phyloP scores from a whole-genome alignment of 2,329 filamentous ascomycete genomes.

The Ophiostoma novo-ulmi region DNA sequence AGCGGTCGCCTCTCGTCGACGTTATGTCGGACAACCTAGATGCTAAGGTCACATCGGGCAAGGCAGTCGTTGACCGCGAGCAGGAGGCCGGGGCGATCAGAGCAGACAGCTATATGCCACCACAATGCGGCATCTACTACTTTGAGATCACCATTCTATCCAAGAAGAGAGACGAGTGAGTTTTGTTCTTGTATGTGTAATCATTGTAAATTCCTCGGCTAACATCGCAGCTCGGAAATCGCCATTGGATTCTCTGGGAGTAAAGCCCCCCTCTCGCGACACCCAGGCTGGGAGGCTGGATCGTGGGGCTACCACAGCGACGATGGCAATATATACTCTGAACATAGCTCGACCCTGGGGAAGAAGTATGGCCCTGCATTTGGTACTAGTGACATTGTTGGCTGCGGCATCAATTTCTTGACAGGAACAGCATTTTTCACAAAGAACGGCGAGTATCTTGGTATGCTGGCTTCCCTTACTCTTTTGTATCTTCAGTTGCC shows the following conservation, averaged over 20 bases:
- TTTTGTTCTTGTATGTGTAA: conserved; percentile 25
- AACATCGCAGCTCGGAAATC: conserved; percentile 49
- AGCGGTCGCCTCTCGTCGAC: conserved; percentile 70
- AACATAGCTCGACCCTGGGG: conserved; percentile 47
- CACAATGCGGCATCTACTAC: conserved; percentile 90
- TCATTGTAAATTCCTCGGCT: background rate
- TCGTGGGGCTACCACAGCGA: conserved; percentile 67
- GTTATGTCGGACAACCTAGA: conserved; percentile 68
- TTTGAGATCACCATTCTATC: conserved; percentile 63
- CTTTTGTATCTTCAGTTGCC: background rate
- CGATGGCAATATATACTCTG: conserved; percentile 58
- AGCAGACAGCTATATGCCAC: conserved; percentile 79
- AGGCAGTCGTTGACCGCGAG: conserved; percentile 48
- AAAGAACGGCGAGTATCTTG: conserved; percentile 55
- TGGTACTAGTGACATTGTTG: conserved; percentile 53
- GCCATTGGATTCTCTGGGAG: conserved; percentile 58
- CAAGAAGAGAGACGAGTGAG: conserved; percentile 52
- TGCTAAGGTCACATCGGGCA: conserved; percentile 54
- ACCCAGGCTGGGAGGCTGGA: conserved; percentile 62
- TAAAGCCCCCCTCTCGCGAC: conserved; percentile 48
- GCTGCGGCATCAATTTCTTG: conserved; percentile 62
- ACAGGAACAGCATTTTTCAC: conserved; percentile 64
- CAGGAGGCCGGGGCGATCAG: conserved; percentile 78
- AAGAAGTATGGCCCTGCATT: conserved; percentile 55
- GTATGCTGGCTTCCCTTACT: conserved; percentile 30